Evolutionary conservation across 2,329 filamentous ascomycete genomes (phyloP).

Genomic region (Cryphonectria carpinicola): DNA sequence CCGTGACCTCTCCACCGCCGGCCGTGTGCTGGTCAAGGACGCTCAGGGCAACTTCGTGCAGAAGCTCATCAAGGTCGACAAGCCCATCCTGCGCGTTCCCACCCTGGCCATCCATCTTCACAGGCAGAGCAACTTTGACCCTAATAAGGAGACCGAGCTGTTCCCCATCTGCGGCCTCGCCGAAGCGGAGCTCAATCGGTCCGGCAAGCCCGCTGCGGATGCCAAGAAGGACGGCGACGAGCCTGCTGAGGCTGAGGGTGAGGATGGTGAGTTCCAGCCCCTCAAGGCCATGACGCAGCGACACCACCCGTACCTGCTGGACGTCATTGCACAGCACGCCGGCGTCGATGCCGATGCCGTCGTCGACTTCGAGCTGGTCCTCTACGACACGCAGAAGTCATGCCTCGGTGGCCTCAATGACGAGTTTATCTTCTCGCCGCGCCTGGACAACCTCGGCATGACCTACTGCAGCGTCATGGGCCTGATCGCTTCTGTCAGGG

Average conservation of each 20-base stretch:
- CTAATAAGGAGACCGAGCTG: constrained; percentile 96
- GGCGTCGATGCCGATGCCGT: constrained; percentile 72
- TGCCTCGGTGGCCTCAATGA: constrained; percentile 88
- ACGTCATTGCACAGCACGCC: constrained; percentile 81
- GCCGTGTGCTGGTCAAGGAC: constrained; percentile 80
- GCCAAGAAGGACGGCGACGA: constrained; percentile 40
- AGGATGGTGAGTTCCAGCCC: constrained; percentile 66
- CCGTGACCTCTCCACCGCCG: constrained; percentile 87
- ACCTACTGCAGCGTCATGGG: constrained; percentile 90
- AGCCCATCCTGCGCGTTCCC: constrained; percentile 88
- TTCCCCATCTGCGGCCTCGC: constrained; percentile 91
- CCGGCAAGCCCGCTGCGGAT: constrained; percentile 55
- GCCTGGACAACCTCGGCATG: constrained; percentile 95
- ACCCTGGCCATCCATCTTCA: constrained; percentile 94
- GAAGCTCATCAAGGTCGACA: constrained; percentile 87
- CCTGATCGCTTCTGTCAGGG: constrained; percentile 76
- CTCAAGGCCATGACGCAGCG: constrained; percentile 78
- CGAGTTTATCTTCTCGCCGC: constrained; percentile 94
- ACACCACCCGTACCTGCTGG: constrained; percentile 86
- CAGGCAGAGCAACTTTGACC: constrained; percentile 81
- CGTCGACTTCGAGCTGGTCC: constrained; percentile 92
- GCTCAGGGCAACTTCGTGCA: constrained; percentile 75
- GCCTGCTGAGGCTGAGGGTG: constrained; percentile 45
- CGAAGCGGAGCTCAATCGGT: constrained; percentile 84
- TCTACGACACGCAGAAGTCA: constrained; percentile 93